Percentiles rank a stretch among this genome's conserved stretches.
Conservation (phyloP, 352 stramenopile species). For the Salisapilia sapeloensis region DNA sequence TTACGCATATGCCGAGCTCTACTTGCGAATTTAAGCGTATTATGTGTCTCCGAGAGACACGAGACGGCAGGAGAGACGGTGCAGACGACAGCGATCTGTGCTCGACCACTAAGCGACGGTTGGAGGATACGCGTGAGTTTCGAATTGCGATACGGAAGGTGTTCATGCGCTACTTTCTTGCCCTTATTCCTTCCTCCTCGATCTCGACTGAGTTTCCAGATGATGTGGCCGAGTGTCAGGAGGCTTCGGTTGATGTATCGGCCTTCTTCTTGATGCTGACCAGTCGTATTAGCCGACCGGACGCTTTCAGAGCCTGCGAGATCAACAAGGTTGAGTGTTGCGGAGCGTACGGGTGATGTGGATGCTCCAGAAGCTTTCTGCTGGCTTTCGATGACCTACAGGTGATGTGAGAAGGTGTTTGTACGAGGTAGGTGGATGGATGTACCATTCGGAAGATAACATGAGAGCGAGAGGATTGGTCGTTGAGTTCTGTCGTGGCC, state of each 20-base stretch:
- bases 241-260: conserved; percentile 84
- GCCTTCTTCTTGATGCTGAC: conserved; percentile 67
- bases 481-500: conserved; percentile 54
- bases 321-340: conserved; percentile 84
- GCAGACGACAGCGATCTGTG: conserved; percentile 93
- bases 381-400: conserved; percentile 61
- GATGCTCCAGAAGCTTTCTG: conserved; percentile 8
- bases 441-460: conserved; percentile 58
- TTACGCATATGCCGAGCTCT: conserved; percentile 88
- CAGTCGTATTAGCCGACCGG: conserved; percentile 58
- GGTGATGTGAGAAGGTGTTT: conserved; percentile 8
- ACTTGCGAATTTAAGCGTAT: conserved; percentile 93
- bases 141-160: conserved; percentile 95
- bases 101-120: conserved; percentile 90
- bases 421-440: conserved; percentile 1
- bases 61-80: conserved; percentile 88
- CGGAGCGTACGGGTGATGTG: conserved; percentile 24
- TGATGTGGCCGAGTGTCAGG: conserved; percentile 87
- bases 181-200: conserved; percentile 5
- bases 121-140: conserved; percentile 97
- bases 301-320: conserved; percentile 81
- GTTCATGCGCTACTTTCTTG: conserved; percentile 10
- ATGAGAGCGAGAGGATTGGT: conserved; percentile 61
- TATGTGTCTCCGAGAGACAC: conserved; percentile 89
- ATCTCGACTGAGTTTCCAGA: conserved; percentile 83